Conservation (phyloP, 2,329 filamentous ascomycete genomes). For the Pseudocercospora cruenta region DNA sequence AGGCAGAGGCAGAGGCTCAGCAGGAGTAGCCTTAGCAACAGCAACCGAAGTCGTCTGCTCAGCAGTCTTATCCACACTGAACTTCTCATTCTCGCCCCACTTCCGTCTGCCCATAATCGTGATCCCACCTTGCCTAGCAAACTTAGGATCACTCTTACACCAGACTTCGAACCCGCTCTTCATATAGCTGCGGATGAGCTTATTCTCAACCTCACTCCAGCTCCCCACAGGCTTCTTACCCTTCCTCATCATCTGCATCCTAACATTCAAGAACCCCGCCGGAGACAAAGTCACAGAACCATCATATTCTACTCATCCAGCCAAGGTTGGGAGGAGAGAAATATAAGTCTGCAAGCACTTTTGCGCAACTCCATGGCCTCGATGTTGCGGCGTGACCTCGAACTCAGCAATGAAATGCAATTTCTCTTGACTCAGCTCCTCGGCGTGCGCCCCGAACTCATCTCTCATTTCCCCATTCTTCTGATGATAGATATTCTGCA, state of each 20-base stretch:
- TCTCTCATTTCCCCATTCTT: background rate
- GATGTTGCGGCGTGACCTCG: background rate
- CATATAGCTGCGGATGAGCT: background rate
- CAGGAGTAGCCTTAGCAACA: background rate
- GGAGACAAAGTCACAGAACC: background rate
- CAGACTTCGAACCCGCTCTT: slow-evolving; percentile 10
- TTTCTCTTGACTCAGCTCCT: background rate
- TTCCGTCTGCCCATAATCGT: slow-evolving; percentile 3
- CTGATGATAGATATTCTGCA: slow-evolving; percentile 10
- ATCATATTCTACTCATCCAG: background rate
- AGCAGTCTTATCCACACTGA: background rate
- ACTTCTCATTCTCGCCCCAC: background rate
- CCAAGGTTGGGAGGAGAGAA: background rate
- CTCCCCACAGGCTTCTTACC: background rate
- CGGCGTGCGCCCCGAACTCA: background rate
- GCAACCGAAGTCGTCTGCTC: background rate
- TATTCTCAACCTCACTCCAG: background rate
- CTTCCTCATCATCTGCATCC: background rate
- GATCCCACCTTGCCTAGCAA: background rate
- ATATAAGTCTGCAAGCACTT: background rate
- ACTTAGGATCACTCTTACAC: background rate
- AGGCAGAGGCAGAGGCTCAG: background rate
- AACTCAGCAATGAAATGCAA: slow-evolving; percentile 12
- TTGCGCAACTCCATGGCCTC: slow-evolving; percentile 8
- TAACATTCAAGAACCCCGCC: background rate